Evolutionary conservation across 192 early-diverging fungal genomes (phyloP), one percentile per base, ranked within the genome.

Genomic region (Coemansia sp.): DNA sequence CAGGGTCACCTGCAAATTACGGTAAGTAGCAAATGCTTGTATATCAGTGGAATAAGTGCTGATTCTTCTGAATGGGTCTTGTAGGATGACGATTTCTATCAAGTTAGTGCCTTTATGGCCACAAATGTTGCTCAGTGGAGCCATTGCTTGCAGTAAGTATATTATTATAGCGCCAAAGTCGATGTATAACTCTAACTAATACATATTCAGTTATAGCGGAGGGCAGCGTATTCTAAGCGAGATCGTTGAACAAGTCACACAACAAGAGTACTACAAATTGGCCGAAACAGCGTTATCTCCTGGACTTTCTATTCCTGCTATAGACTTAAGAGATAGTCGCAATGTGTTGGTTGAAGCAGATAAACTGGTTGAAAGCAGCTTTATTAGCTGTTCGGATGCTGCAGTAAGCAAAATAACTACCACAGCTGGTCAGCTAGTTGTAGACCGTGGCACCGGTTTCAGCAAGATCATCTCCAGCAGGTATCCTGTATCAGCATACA

Each of bases 281-380:
- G 73, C 67, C 0, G 73, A 77, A 39, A 40, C 63, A 6, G 14
- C 70, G 26, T 31, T 77, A 9, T 55, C 73, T 45, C 73, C 67
- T 7, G 66, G 62, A 3, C 53, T 76, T 5, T 38, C 40, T 9
- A 35, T 55, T 31, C 42, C 33, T 6, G 35, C 11, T 2, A 26
- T 21, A n/a, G 48, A 14, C 38, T 21, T 44, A 16, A 37, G 4
- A 21, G 18, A 35, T 45, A 28, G 55, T 31, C 14, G 39, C 16
- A 20, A 33, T 16, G 12, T 20, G 15, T 10, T 50, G 37, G 45
- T 26, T 26, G 44, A 49, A 0, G 51, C 50, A 20, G 57, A 47
- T 44, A 30, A 40, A 20, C n/a, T 66, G 2, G 33, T 75, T 26
- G 50, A 20, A 13, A 15, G 16, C 30, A 28, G 20, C 3, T 69